Base-by-base conservation (phyloP, 2,329 filamentous ascomycete genomes). In the Trichoderma koningiopsis region DNA sequence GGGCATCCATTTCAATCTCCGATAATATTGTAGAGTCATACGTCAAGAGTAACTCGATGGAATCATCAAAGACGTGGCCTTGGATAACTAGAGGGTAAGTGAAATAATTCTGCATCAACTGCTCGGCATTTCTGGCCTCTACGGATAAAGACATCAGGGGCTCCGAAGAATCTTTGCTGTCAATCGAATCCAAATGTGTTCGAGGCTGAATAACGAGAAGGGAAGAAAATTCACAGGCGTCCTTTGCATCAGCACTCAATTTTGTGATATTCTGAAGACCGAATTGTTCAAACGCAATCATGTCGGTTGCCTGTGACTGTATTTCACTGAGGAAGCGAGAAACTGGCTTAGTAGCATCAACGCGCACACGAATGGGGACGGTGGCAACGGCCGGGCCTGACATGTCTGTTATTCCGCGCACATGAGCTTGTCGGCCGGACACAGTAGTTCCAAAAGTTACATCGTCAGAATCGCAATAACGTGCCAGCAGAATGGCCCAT, bases 361-460 rank as follows among this genome's bases (percentile, higher is more conserved):
- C 27, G 5, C 68, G 63, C 37, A 72, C 63, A 19, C 72, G 72
- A 14, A 72, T 63, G 16, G 72, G 72, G 6, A 73, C 68, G 1
- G 71, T 73, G 13, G 70, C 70, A 1, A 74, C 68, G 1, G 60
- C 68, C 22, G 72, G 70, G 5, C 71, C 73, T 10, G 68, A 29
- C n/a, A 74, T 73, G 19, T 60, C 58, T 0, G 71, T 65, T 1
- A 72, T 55, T 6, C 70, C 68, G 13, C 47, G 27, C 11, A 74
- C 62, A n/a, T 68, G 37, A 27, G 72, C 70, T 14, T 74, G 70
- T 14, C 73, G 69, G n/a, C 73, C 72, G 7, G 72, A 73, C 6
- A 74, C 64, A 1, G 72, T 73, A 5, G 70, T 70, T 10, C 73
- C 76, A 29, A 76, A 77, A 5, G 72, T 22, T 2, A 76, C 60